A percentile compares a stretch with the other conserved stretches of the same genome.
Conservation (phyloP, 2,329 filamentous ascomycete species). For the Trichoderma cornu-damae region DNA sequence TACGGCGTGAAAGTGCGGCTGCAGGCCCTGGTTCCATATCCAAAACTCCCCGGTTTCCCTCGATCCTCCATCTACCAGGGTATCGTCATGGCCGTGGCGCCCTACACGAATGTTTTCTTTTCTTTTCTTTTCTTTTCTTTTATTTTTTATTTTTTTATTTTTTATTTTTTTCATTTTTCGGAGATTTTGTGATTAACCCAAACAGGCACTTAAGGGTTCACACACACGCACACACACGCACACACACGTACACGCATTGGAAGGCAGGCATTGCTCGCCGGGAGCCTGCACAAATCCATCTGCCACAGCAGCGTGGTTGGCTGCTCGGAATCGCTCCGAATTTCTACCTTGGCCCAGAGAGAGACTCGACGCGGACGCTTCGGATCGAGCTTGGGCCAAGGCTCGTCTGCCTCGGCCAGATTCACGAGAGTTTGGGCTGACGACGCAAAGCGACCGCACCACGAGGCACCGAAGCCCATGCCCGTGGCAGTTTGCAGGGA, state of each 20-base stretch:
- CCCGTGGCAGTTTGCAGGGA: slow-evolving; percentile 1
- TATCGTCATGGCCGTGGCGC: slow-evolving; percentile 7
- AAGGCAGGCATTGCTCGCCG: neutral
- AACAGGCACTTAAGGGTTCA: too few species aligned
- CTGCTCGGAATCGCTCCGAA: neutral
- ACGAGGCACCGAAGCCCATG: neutral
- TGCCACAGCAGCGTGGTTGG: neutral
- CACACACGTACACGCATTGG: too few species aligned
- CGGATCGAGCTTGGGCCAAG: neutral
- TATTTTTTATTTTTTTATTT: neutral
- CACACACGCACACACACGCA: slow-evolving; percentile 1
- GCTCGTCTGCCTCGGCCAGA: neutral
- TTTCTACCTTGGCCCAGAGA: neutral
- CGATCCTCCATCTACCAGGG: slow-evolving; percentile 13
- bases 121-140: neutral
- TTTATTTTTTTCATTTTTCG: slow-evolving; percentile 8
- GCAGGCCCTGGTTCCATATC: slow-evolving; percentile 11
- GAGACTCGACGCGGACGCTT: neutral
- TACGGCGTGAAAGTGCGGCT: slow-evolving; percentile 10
- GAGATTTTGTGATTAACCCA: slow-evolving; percentile 10
- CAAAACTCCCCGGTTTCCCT: slow-evolving; percentile 13
- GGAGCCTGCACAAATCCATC: neutral
- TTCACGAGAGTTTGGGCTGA: neutral
- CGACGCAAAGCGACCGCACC: slow-evolving; percentile 5
- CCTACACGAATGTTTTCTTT: neutral